Conservation (phyloP, 331 rosid species). For the Malus hybrid region DNA sequence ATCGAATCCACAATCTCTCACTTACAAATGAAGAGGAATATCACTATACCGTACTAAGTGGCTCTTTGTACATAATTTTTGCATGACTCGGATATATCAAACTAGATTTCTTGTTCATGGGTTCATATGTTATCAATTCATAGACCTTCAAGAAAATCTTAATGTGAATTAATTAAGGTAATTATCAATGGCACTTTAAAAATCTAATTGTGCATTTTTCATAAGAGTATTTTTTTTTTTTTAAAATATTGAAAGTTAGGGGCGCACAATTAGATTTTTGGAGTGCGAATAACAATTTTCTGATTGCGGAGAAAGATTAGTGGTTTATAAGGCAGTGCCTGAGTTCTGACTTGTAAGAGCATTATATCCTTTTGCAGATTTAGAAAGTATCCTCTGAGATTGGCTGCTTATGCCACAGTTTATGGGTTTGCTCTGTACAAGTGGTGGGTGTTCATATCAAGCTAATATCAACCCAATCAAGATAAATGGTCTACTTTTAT, state of each 20-base stretch:
- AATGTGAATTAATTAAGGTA: background rate
- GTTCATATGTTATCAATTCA: background rate
- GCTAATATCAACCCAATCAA: background rate
- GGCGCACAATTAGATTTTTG: too few relatives aligned
- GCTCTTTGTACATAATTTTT: too few relatives aligned
- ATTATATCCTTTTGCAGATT: conserved; percentile 39
- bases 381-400: conserved; percentile 47
- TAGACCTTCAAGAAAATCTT: background rate
- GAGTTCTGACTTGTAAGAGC: background rate
- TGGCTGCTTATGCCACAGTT: conserved; percentile 39
- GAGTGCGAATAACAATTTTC: too few relatives aligned
- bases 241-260: too few relatives aligned
- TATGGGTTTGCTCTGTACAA: conserved; percentile 64
- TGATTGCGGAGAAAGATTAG: background rate
- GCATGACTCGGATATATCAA: background rate
- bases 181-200: too few relatives aligned
- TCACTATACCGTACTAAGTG: too few relatives aligned
- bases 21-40: too few relatives aligned
- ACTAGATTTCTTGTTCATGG: background rate
- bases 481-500: background rate
- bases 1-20: too few relatives aligned
- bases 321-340: background rate
- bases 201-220: too few relatives aligned
- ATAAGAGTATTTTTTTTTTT: too few relatives aligned
- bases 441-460: conserved; percentile 80